Evolutionary conservation across 73 alveolate genomes (phyloP), one percentile per base, ranked within the genome.

Genomic region (Symbiodinium natans): DNA sequence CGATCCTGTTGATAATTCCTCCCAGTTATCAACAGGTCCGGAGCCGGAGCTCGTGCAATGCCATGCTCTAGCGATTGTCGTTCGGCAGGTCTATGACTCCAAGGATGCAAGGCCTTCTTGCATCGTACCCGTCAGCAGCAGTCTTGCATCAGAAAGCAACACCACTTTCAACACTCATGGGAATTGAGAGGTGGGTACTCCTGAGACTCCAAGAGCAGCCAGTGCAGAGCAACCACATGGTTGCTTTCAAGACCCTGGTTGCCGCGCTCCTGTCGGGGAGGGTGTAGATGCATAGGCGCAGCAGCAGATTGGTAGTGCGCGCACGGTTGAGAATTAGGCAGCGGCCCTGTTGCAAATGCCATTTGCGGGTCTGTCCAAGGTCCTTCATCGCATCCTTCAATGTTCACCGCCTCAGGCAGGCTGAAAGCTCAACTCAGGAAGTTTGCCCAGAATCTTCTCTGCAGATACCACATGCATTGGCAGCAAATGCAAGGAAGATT

Each of bases 231-330:
- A 59, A 90, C 54, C 43, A 56, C 95, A n/a, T 90, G 31, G 83
- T 82, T 17, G 97, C 97, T 80, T 90, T 90, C 97, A 90, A 90
- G 89, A 68, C 89, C 52, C 77, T 90, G 40, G 97, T 90, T 54
- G 97, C 75, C 41, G 71, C 40, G 87, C 13, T 40, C 52, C 43
- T 54, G 33, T 33, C 23, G 48, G 31, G 3, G 87, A 33, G 41
- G 3, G n/a, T 13, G n/a, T n/a, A n/a, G 40, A 36, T 3, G 3
- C 27, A 33, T 75, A 48, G n/a, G 86, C 15, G n/a, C 10, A 52
- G 86, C 36, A 46, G 86, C 23, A 7, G 86, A n/a, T 34, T 75
- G 48, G 41, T 34, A 75, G 10, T 75, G 86, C 17, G 9, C 25
- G 17, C 2, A 3, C 46, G 2, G 6, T 74, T 3, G 34, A 41